Evolutionary conservation across 805 yeast genomes (phyloP), one percentile per base, ranked within the genome.

Genomic region (Saccharomycopsis fodiens): DNA sequence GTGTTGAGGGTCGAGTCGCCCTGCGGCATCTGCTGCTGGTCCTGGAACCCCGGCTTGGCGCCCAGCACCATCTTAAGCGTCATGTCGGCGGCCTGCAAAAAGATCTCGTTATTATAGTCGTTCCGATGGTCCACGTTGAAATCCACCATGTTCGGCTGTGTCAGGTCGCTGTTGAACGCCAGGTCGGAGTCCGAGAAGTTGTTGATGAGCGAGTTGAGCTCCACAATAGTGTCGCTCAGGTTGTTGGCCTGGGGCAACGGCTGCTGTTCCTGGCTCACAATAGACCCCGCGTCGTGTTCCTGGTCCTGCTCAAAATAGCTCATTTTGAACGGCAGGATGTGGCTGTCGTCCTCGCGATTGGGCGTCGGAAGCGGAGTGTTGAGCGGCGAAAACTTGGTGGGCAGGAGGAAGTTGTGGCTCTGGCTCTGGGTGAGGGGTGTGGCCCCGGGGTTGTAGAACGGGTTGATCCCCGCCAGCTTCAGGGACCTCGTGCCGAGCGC

Each of bases 61-160:
- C 40, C 41, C 8, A 46, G 32, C 16, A 40, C 52, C 52, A 51
- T 45, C 40, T 48, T 48, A 10, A 51, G 37, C n/a, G 54, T 51
- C 23, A 51, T 21, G 41, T 51, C 52, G 16, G 54, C 54, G n/a
- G 54, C 54, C 23, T 48, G 45, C 7, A 48, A 31, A 20, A 51
- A 51, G 5, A 45, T 45, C 12, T 48, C 50, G 21, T 22, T 39
- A 29, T 45, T 51, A 20, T 41, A 44, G 10, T 41, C 27, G 8
- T 30, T 30, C 6, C 15, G 13, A 12, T 31, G 30, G 3, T 40
- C 20, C 16, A 17, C 13, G 3, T 2, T 12, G 20, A 17, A 19
- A 22, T 4, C 22, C 22, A 20, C 29, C 23, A 20, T 13, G 22
- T 3, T 41, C 39, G 17, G 8, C 20, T 2, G 17, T 10, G 4